These are phyloP conservation scores for Aspergillus floridensis DNA, from an alignment of 2,329 filamentous ascomycete genomes.

Conservation along the genomic window DNA sequence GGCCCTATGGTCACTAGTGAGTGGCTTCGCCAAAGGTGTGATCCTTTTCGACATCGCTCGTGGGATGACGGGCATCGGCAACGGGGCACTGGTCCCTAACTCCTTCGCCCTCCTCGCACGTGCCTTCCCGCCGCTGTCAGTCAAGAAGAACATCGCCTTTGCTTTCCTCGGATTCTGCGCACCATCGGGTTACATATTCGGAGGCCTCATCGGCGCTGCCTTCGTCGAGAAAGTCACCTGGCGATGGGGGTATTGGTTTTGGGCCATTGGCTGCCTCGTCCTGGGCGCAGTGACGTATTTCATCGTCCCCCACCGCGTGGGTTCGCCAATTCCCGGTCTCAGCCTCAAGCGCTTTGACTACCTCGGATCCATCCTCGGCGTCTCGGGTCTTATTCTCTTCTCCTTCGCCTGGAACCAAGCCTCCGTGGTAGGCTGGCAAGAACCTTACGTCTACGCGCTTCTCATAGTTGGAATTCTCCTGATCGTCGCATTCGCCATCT, in stretches of 20 bases:
- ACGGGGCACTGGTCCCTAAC: slow-evolving; percentile 47
- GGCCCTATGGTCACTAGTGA: slow-evolving; percentile 47
- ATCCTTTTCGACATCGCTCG: slow-evolving; percentile 27
- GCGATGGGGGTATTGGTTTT: slow-evolving; percentile 53
- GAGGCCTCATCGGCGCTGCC: slow-evolving; percentile 39
- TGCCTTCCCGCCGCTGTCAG: slow-evolving; percentile 39
- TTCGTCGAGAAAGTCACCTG: slow-evolving; percentile 47
- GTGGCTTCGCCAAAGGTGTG: slow-evolving; percentile 41
- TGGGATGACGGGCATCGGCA: slow-evolving; percentile 44
- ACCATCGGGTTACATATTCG: slow-evolving; percentile 41
- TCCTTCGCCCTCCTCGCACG: slow-evolving; percentile 45
- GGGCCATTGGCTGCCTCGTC: slow-evolving; percentile 40
- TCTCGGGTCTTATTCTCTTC: slow-evolving; percentile 44
- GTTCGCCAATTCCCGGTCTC: slow-evolving; percentile 16
- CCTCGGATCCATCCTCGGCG: slow-evolving; percentile 45
- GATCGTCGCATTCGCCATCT: slow-evolving; percentile 18
- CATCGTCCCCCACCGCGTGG: slow-evolving; percentile 38
- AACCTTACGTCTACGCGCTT: slow-evolving; percentile 44
- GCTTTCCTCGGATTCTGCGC: slow-evolving; percentile 47
- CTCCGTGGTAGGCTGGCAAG: slow-evolving; percentile 46
- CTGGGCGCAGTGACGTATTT: slow-evolving; percentile 33
- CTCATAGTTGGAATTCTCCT: slow-evolving; percentile 48
- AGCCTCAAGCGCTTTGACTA: slow-evolving; percentile 45
- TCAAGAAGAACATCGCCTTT: slow-evolving; percentile 46
- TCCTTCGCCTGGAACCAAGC: slow-evolving; percentile 57